Evolutionary conservation across 345 rosid genomes (phyloP).

Genomic region (Pugionium cornutum): DNA sequence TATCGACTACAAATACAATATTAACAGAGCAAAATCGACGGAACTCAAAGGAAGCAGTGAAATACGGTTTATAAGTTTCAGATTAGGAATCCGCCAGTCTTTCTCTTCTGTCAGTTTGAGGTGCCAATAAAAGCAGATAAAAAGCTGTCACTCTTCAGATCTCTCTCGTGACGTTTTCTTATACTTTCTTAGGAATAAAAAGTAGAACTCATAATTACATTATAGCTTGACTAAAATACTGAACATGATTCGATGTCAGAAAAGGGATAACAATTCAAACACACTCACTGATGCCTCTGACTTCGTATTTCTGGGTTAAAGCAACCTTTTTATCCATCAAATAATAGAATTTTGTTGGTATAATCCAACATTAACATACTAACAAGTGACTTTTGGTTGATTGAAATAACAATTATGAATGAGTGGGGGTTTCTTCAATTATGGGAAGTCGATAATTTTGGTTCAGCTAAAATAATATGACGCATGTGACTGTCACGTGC

Average conservation of each 20-base stretch:
- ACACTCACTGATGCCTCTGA: no score
- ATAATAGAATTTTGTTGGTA: no score
- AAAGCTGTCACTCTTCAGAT: constrained; percentile 40
- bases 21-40: constrained; percentile 35
- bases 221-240: neutral
- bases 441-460: constrained; percentile 37
- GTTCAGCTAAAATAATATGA: constrained; percentile 34
- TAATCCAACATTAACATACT: no score
- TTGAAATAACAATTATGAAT: constrained; percentile 18
- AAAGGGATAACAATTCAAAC: neutral
- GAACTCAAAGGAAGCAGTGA: constrained; percentile 29
- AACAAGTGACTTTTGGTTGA: neutral
- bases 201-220: neutral
- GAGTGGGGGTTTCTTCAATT: constrained; percentile 36
- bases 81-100: constrained; percentile 47
- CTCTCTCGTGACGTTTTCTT: constrained; percentile 35
- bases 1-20: no score
- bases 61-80: constrained; percentile 19
- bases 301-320: neutral
- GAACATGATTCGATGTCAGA: neutral
- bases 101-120: constrained; percentile 41
- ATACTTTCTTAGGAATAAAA: neutral
- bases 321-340: no score
- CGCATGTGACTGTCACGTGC: constrained; percentile 45
- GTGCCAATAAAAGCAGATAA: constrained; percentile 37